phyloP scores from a whole-genome alignment of 164 flowering plant genomes.

The Stephania japonica region DNA sequence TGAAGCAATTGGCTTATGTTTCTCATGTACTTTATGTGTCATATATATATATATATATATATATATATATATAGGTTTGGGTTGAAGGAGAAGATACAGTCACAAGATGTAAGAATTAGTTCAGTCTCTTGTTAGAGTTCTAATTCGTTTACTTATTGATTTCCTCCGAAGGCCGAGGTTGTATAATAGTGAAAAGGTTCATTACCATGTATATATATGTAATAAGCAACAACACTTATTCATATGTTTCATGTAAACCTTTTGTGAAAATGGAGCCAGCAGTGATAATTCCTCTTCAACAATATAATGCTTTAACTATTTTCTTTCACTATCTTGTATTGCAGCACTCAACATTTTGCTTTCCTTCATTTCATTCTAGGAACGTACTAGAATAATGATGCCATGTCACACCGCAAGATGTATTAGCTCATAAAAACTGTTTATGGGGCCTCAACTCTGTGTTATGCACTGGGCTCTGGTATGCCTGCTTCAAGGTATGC shows the following conservation, averaged over 20 bases:
- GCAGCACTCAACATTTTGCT: too few species aligned
- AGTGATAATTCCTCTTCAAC: not conserved
- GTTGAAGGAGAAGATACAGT: constrained; percentile 1
- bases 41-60: too few species aligned
- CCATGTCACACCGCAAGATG: too few species aligned
- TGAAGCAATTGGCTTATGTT: not conserved
- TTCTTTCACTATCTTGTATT: not conserved
- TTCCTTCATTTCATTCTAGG: too few species aligned
- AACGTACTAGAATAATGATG: too few species aligned
- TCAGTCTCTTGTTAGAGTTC: not conserved
- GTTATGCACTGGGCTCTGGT: too few species aligned
- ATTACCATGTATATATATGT: constrained; percentile 1
- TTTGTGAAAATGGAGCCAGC: too few species aligned
- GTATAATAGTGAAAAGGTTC: constrained; percentile 8
- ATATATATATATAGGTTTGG: not conserved
- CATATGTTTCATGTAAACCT: too few species aligned
- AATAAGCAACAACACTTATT: constrained; percentile 6
- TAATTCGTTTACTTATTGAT: constrained; percentile 1
- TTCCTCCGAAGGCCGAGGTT: constrained; percentile 10
- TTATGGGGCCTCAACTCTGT: too few species aligned
- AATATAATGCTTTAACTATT: not conserved
- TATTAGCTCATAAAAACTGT: too few species aligned
- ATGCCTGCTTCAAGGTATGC: too few species aligned
- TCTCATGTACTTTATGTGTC: not conserved
- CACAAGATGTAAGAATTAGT: constrained; percentile 3